A percentile compares a stretch with the other conserved stretches of the same genome.
Conservation (phyloP, 495 filamentous ascomycete species). For the Friedmanniomyces simplex region DNA sequence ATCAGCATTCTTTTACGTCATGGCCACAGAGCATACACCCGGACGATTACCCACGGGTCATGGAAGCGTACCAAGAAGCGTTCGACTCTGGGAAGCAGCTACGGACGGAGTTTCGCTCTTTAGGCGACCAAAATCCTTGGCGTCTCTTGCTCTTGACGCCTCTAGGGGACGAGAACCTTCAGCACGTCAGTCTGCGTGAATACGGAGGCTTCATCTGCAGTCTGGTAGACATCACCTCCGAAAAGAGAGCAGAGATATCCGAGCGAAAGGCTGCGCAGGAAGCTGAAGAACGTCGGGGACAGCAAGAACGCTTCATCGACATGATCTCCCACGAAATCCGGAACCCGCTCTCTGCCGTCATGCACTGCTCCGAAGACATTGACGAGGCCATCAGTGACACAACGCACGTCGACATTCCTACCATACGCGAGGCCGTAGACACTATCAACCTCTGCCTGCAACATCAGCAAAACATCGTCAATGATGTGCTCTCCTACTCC, state of each 20-base stretch:
- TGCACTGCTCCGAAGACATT: conserved; percentile 31
- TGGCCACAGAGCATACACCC: conserved; percentile 33
- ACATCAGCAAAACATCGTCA: conserved; percentile 29
- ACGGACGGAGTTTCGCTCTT: conserved; percentile 28
- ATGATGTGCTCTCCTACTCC: conserved; percentile 32
- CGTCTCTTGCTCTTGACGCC: conserved; percentile 29
- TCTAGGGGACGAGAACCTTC: conserved; percentile 23
- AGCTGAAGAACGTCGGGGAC: conserved; percentile 27
- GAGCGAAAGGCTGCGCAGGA: conserved; percentile 29
- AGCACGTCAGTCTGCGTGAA: conserved; percentile 12
- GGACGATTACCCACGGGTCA: conserved; percentile 29
- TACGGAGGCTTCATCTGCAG: conserved; percentile 31
- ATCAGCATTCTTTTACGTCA: conserved; percentile 23
- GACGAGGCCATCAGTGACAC: conserved; percentile 19
- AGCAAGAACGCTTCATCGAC: conserved; percentile 33
- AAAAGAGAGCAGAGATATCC: conserved; percentile 27
- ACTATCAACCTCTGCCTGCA: conserved; percentile 29
- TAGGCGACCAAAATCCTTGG: conserved; percentile 21
- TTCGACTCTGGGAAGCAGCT: conserved; percentile 23
- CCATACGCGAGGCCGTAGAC: conserved; percentile 26
- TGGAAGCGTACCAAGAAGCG: conserved; percentile 28
- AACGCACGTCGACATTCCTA: conserved; percentile 6
- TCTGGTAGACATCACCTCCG: conserved; percentile 30
- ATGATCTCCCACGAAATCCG: conserved; percentile 27
- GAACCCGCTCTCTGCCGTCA: conserved; percentile 30